phyloP scores from a whole-genome alignment of 2,329 filamentous ascomycete genomes.

The Lecanicillium sp. region DNA sequence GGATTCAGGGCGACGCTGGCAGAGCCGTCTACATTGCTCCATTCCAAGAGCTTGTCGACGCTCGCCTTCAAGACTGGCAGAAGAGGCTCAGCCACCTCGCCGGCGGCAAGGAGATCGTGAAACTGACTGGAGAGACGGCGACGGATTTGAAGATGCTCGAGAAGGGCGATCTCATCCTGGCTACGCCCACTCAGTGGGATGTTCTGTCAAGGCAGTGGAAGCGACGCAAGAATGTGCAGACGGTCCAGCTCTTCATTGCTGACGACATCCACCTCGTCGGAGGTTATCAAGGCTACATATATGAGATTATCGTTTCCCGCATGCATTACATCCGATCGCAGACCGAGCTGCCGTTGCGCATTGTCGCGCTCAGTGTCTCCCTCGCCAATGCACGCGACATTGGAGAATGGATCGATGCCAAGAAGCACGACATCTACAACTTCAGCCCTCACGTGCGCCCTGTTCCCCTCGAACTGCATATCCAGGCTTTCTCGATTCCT shows the following conservation, averaged over 20 bases:
- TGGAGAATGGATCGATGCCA: slow-evolving; percentile 96
- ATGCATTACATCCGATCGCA: slow-evolving; percentile 95
- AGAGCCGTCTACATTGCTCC: slow-evolving; percentile 91
- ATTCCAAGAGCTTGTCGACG: slow-evolving; percentile 87
- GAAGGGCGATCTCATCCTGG: slow-evolving; percentile 79
- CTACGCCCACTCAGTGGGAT: slow-evolving; percentile 93
- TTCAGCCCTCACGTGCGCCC: slow-evolving; percentile 90
- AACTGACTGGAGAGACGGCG: slow-evolving; percentile 87
- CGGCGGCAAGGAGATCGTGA: slow-evolving; percentile 84
- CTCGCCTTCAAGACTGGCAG: slow-evolving; percentile 76
- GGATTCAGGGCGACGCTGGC: slow-evolving; percentile 51
- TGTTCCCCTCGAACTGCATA: slow-evolving; percentile 83
- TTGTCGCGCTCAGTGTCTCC: slow-evolving; percentile 84
- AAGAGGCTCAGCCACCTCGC: slow-evolving; percentile 62
- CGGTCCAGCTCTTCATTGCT: slow-evolving; percentile 83
- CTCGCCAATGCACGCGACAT: slow-evolving; percentile 89
- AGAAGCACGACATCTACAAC: slow-evolving; percentile 97
- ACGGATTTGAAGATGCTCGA: slow-evolving; percentile 86
- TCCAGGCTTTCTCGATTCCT: slow-evolving; percentile 91
- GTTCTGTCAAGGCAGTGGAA: slow-evolving; percentile 94
- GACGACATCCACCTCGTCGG: slow-evolving; percentile 94
- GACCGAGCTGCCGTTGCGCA: slow-evolving; percentile 75
- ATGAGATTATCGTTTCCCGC: slow-evolving; percentile 93
- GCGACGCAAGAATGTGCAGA: slow-evolving; percentile 88
- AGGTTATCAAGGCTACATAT: slow-evolving; percentile 77